phyloP scores from a whole-genome alignment of 2,329 filamentous ascomycete species.

The Fusarium chlamydosporum region DNA sequence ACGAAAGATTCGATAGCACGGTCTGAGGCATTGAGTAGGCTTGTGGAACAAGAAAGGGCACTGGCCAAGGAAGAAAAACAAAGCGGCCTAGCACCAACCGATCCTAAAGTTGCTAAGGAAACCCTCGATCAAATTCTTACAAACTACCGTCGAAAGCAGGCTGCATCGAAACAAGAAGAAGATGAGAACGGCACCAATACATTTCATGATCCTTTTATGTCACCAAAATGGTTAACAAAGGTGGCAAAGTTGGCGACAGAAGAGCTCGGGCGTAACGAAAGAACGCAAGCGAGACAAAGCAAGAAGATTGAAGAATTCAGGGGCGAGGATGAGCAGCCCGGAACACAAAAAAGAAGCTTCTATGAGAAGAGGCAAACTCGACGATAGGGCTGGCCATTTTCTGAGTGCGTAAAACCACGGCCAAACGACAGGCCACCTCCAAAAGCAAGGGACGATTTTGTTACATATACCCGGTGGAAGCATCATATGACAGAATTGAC shows the following conservation, averaged over 20 bases:
- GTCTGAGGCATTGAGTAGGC: slow-evolving; percentile 57
- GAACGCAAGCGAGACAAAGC: background rate
- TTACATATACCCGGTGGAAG: slow-evolving; percentile 23
- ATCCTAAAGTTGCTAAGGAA: slow-evolving; percentile 19
- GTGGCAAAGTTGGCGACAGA: slow-evolving; percentile 10
- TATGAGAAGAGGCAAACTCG: background rate
- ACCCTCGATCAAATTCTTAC: slow-evolving; percentile 31
- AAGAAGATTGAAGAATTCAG: background rate
- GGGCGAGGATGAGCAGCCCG: background rate
- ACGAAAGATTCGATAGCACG: slow-evolving; percentile 60
- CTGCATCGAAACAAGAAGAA: background rate
- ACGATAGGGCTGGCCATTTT: background rate
- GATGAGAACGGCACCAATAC: background rate
- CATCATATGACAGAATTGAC: slow-evolving; percentile 18
- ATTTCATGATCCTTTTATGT: slow-evolving; percentile 34
- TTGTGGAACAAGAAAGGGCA: slow-evolving; percentile 58
- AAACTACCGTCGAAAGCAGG: slow-evolving; percentile 25
- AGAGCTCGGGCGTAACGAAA: background rate
- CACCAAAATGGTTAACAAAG: slow-evolving; percentile 15
- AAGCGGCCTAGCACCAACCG: slow-evolving; percentile 3
- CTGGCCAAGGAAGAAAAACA: slow-evolving; percentile 47
- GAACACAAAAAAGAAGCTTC: slow-evolving; percentile 1
- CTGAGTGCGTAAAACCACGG: slow-evolving; percentile 1
- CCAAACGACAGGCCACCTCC: background rate
- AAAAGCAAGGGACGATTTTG: background rate